These are phyloP conservation scores for Daedaleopsis nitida DNA, from an alignment of 768 basidiomycete genomes.

Conservation along the genomic window DNA sequence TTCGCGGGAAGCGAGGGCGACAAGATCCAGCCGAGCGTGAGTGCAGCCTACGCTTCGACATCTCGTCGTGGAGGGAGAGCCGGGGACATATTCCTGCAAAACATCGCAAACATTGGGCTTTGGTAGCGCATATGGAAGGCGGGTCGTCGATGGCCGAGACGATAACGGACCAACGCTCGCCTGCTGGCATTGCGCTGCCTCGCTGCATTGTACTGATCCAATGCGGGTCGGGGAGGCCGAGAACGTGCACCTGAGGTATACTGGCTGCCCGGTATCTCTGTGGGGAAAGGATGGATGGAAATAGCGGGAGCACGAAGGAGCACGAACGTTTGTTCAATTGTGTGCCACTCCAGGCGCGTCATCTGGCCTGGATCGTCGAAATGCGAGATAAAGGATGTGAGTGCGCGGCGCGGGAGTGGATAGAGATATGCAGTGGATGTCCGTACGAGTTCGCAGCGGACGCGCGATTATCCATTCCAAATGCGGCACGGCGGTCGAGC, in stretches of 20 bases:
- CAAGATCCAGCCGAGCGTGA: not conserved
- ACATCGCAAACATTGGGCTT: slow-evolving; percentile 1
- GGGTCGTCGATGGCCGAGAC: slow-evolving; percentile 19
- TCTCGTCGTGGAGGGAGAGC: not conserved
- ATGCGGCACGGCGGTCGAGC: not conserved
- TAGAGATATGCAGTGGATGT: not conserved
- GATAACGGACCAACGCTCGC: slow-evolving; percentile 10
- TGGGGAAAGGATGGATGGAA: not conserved
- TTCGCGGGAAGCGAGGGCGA: not conserved
- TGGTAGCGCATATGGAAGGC: slow-evolving; percentile 6
- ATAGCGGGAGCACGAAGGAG: not conserved
- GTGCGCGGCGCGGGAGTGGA: not conserved
- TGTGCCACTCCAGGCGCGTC: not conserved
- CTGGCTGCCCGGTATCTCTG: not conserved
- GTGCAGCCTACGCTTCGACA: not conserved
- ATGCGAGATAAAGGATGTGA: not conserved
- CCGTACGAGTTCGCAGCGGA: not conserved
- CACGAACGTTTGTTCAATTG: slow-evolving; percentile 13
- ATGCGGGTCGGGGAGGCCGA: slow-evolving; percentile 2
- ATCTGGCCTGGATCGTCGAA: slow-evolving; percentile 7
- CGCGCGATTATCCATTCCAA: not conserved
- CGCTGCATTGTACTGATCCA: slow-evolving; percentile 9
- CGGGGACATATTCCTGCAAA: not conserved
- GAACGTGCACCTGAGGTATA: slow-evolving; percentile 8
- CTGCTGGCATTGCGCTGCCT: not conserved